Evolutionary conservation across 371 early-diverging fungal species (phyloP).

Genomic region (Mucor irregularis): DNA sequence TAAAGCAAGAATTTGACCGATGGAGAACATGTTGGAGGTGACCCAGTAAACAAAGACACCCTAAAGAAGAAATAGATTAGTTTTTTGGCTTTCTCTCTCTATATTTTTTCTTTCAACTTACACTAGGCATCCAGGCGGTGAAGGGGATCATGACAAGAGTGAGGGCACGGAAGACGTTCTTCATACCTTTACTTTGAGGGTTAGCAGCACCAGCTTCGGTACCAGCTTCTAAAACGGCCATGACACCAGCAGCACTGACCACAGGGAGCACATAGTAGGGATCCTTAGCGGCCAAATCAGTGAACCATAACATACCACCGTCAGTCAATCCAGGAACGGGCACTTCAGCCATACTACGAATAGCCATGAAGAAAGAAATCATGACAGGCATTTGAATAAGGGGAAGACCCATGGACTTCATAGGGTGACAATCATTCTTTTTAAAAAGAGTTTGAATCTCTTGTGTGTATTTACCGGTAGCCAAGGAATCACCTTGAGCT

Average conservation of each 20-base stretch:
- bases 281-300: conserved; percentile 79
- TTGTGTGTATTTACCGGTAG: conserved; percentile 50
- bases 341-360: conserved; percentile 78
- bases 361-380: conserved; percentile 86
- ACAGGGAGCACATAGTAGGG: conserved; percentile 85
- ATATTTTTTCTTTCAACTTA: conserved; percentile 37
- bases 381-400: conserved; percentile 85
- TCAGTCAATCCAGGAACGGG: conserved; percentile 82
- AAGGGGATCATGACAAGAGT: conserved; percentile 66
- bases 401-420: conserved; percentile 64
- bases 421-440: conserved; percentile 63
- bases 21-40: conserved; percentile 72
- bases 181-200: conserved; percentile 57
- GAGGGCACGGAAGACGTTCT: conserved; percentile 68
- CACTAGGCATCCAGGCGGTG: conserved; percentile 77
- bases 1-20: conserved; percentile 68
- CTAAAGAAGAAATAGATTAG: too few species aligned
- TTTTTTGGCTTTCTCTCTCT: too few species aligned
- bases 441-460: conserved; percentile 67
- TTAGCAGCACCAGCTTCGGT: conserved; percentile 56
- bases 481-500: conserved; percentile 57
- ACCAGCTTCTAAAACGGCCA: conserved; percentile 77
- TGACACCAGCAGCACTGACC: conserved; percentile 69
- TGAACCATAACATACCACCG: conserved; percentile 86
- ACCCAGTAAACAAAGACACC: conserved; percentile 88